Evolutionary conservation across 2,329 filamentous ascomycete genomes (phyloP).

Genomic region (Cladosporium oxysporum): DNA sequence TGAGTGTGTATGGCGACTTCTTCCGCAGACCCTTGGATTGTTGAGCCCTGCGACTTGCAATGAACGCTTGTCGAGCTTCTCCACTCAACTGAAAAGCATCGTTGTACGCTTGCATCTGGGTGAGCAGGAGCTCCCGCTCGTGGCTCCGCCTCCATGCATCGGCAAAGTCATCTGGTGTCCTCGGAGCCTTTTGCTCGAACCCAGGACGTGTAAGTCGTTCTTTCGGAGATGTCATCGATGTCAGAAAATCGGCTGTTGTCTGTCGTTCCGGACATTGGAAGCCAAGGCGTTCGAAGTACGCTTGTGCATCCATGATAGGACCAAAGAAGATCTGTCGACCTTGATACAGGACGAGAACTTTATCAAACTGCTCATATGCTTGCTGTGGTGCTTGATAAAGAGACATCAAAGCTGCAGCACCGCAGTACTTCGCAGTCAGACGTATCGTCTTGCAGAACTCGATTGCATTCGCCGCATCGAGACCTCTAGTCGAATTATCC

Average conservation of each 20-base stretch:
- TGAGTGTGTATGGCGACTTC: slow-evolving; percentile 81
- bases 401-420: slow-evolving; percentile 66
- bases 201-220: slow-evolving; percentile 49
- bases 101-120: slow-evolving; percentile 50
- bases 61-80: slow-evolving; percentile 48
- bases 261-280: slow-evolving; percentile 71
- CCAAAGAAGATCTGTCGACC: slow-evolving; percentile 75
- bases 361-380: slow-evolving; percentile 71
- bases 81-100: slow-evolving; percentile 48
- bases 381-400: slow-evolving; percentile 74
- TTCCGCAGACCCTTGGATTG: slow-evolving; percentile 55
- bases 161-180: slow-evolving; percentile 54
- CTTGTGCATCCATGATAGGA: slow-evolving; percentile 60
- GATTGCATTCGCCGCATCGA: slow-evolving; percentile 74
- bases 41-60: slow-evolving; percentile 48
- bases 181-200: slow-evolving; percentile 48
- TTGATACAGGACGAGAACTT: slow-evolving; percentile 66
- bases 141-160: slow-evolving; percentile 56
- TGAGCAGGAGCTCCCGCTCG: slow-evolving; percentile 47
- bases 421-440: slow-evolving; percentile 66
- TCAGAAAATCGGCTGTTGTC: slow-evolving; percentile 76
- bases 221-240: slow-evolving; percentile 63
- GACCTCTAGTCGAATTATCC: slow-evolving; percentile 75
- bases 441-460: slow-evolving; percentile 73
- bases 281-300: slow-evolving; percentile 70